Conservation (phyloP, 345 rosid genomes). For the Eucalyptus sideroxylon region DNA sequence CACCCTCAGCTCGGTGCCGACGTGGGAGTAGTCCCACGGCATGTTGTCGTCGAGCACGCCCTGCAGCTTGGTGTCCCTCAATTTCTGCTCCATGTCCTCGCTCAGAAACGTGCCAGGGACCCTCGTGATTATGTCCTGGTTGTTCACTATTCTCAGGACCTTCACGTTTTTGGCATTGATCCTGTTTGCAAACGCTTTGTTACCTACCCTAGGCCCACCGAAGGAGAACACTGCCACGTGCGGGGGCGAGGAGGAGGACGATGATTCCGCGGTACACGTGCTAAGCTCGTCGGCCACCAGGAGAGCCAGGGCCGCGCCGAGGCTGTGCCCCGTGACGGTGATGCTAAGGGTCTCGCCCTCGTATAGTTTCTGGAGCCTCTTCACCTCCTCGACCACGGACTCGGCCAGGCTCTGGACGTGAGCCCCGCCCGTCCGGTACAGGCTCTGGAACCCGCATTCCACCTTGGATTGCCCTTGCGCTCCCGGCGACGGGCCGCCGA, state of each 20-base stretch:
- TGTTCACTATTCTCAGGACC: conserved; percentile 71
- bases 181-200: conserved; percentile 36
- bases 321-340: conserved; percentile 85
- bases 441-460: conserved; percentile 74
- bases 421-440: conserved; percentile 46
- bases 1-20: conserved; percentile 52
- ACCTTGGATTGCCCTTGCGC: conserved; percentile 32
- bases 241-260: conserved; percentile 8
- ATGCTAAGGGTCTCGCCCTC: conserved; percentile 69
- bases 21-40: conserved; percentile 58
- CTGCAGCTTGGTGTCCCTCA: conserved; percentile 6
- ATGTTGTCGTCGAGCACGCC: conserved; percentile 24
- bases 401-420: conserved; percentile 47
- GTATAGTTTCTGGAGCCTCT: conserved; percentile 33
- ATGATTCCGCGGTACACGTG: conserved; percentile 13
- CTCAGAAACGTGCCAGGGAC: conserved; percentile 55
- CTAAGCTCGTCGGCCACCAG: conserved; percentile 67
- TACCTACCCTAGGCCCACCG: conserved; percentile 90
- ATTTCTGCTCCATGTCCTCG: conserved; percentile 11
- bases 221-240: conserved; percentile 77
- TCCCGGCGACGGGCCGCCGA: not conserved
- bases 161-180: conserved; percentile 37
- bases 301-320: conserved; percentile 84
- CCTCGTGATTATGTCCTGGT: conserved; percentile 72
- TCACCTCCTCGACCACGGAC: conserved; percentile 40